These are phyloP conservation scores for Eimeria falciformis DNA, from an alignment of 169 alveolate genomes.

Conservation along the genomic window DNA sequence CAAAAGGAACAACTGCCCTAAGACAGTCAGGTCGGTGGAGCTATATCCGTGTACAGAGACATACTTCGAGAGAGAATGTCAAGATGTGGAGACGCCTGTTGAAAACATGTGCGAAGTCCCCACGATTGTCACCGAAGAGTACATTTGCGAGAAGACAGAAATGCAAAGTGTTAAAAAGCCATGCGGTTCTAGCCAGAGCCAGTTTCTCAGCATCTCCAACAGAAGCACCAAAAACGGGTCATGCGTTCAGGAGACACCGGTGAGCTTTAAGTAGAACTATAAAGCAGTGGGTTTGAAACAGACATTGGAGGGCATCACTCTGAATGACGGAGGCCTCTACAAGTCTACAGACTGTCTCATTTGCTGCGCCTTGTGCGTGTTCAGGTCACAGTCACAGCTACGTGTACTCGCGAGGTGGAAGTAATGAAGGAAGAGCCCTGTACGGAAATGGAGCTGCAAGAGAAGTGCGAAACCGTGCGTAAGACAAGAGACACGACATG, in stretches of 20 bases:
- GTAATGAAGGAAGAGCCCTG: slow-evolving; percentile 4
- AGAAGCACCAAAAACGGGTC: not conserved
- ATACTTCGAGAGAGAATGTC: not conserved
- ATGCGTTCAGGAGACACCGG: slow-evolving; percentile 17
- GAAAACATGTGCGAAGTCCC: not conserved
- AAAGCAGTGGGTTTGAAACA: not conserved
- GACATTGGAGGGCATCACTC: not conserved
- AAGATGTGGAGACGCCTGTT: not conserved
- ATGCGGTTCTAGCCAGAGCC: not conserved
- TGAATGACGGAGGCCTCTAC: not conserved
- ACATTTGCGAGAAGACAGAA: slow-evolving; percentile 14
- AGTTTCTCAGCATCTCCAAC: not conserved
- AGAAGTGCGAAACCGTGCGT: not conserved
- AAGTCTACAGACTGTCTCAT: not conserved
- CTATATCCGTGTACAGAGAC: slow-evolving; percentile 5
- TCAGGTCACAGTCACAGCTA: slow-evolving; percentile 1
- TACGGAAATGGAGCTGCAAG: not conserved
- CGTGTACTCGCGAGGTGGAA: not conserved
- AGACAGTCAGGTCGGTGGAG: not conserved
- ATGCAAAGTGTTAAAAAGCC: not conserved
- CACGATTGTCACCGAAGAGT: slow-evolving; percentile 4
- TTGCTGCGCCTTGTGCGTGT: not conserved
- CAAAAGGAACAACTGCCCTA: not conserved
- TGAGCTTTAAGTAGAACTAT: not conserved
- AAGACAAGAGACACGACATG: not conserved